Percentiles rank a stretch among this genome's conserved stretches.
Conservation (phyloP, 164 flowering plant genomes). For the Stephania cephalantha region DNA sequence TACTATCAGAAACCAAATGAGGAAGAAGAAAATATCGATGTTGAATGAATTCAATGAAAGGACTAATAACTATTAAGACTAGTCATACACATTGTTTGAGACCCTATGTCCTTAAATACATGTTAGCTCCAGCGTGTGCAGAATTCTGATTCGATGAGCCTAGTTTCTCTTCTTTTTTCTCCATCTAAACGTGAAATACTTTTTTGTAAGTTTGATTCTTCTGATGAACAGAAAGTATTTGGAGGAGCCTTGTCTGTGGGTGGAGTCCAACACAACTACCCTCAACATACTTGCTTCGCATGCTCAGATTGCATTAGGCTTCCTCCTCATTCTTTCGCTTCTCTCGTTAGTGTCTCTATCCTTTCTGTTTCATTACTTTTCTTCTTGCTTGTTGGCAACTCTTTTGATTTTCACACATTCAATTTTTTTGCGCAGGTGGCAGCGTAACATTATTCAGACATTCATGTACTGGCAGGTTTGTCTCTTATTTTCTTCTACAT, state of each 20-base stretch:
- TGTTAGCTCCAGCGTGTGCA: neutral
- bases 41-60: too few relatives aligned
- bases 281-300: constrained; percentile 81
- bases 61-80: too few relatives aligned
- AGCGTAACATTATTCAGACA: constrained; percentile 87
- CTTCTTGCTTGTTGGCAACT: neutral
- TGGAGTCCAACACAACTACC: constrained; percentile 82
- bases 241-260: constrained; percentile 93
- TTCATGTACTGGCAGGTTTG: constrained; percentile 99
- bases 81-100: too few relatives aligned
- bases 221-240: constrained; percentile 69
- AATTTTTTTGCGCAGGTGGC: constrained; percentile 61
- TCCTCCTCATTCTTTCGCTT: constrained; percentile 70
- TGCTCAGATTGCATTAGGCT: constrained; percentile 89
- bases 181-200: neutral
- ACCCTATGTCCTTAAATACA: too few relatives aligned
- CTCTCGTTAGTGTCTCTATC: constrained; percentile 60
- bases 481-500: neutral
- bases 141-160: neutral
- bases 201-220: neutral
- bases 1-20: too few relatives aligned
- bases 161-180: neutral
- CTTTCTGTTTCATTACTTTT: neutral
- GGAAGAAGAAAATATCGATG: too few relatives aligned
- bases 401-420: neutral